Evolutionary conservation across 306 rosid genomes (phyloP).

Genomic region (Vigna trinervia): DNA sequence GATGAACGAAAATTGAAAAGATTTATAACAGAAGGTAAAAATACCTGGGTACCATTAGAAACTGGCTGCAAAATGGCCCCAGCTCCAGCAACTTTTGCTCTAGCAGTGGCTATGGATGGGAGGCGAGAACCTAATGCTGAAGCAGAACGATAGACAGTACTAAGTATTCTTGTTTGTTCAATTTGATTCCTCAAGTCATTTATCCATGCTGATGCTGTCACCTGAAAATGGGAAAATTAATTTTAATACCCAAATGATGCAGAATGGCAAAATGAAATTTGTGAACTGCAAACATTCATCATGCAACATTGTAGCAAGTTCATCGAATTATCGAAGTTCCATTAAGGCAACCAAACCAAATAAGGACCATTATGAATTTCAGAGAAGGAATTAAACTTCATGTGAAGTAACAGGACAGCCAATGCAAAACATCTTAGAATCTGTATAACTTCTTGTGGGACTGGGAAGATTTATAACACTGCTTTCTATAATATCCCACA

Average conservation of each 20-base stretch:
- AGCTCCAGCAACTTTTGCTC: slow-evolving; percentile 93
- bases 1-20: not conserved
- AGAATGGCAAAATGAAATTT: slow-evolving; percentile 19
- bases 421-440: not conserved
- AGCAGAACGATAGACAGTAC: slow-evolving; percentile 95
- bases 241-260: slow-evolving; percentile 11
- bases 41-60: slow-evolving; percentile 93
- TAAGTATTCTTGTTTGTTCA: slow-evolving; percentile 89
- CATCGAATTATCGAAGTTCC: not conserved
- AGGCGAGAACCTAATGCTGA: slow-evolving; percentile 96
- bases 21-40: slow-evolving; percentile 24
- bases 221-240: slow-evolving; percentile 56
- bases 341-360: slow-evolving; percentile 20
- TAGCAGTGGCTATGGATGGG: slow-evolving; percentile 93
- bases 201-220: slow-evolving; percentile 97
- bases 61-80: slow-evolving; percentile 94
- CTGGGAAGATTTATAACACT: slow-evolving; percentile 5
- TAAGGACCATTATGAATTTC: slow-evolving; percentile 14
- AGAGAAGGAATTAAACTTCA: slow-evolving; percentile 4
- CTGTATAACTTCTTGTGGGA: not conserved
- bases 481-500: not conserved
- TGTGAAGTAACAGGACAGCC: not conserved
- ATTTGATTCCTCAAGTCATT: slow-evolving; percentile 95
- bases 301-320: slow-evolving; percentile 4
- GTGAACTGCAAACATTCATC: slow-evolving; percentile 27